Percentiles rank a stretch among this genome's conserved stretches.
phyloP scores from a whole-genome alignment of 73 alveolate genomes.

The Paraurostyla sp. region DNA sequence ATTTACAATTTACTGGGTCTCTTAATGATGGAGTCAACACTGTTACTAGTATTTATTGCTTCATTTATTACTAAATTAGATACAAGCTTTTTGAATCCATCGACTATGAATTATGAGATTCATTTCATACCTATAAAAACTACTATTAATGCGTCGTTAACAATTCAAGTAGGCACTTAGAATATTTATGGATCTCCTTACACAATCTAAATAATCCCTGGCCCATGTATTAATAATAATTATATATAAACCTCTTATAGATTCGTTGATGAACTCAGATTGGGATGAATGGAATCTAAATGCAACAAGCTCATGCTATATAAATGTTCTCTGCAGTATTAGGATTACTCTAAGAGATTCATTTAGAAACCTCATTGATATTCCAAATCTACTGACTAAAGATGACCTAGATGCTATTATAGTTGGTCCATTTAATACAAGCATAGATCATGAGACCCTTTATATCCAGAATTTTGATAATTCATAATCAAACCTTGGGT shows the following conservation, averaged over 20 bases:
- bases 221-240: slow-evolving; percentile 3
- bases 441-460: background rate
- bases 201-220: slow-evolving; percentile 18
- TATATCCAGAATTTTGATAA: background rate
- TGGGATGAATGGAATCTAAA: slow-evolving; percentile 35
- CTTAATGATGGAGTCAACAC: slow-evolving; percentile 27
- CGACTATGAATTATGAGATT: background rate
- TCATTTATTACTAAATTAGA: background rate
- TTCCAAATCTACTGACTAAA: background rate
- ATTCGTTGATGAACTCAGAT: slow-evolving; percentile 30
- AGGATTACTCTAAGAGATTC: slow-evolving; percentile 24
- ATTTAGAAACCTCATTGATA: background rate
- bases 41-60: background rate
- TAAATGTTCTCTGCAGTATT: slow-evolving; percentile 18
- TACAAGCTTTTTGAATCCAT: background rate
- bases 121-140: background rate
- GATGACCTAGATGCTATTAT: slow-evolving; percentile 21
- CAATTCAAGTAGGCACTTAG: background rate
- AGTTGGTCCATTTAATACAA: slow-evolving; percentile 27
- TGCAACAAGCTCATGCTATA: slow-evolving; percentile 11
- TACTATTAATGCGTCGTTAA: background rate
- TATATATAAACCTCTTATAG: background rate
- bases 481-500: background rate
- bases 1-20: slow-evolving; percentile 20
- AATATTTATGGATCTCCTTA: slow-evolving; percentile 46